phyloP scores from a whole-genome alignment of 495 filamentous ascomycete genomes.

The Pseudomonodictys pantanalensis region DNA sequence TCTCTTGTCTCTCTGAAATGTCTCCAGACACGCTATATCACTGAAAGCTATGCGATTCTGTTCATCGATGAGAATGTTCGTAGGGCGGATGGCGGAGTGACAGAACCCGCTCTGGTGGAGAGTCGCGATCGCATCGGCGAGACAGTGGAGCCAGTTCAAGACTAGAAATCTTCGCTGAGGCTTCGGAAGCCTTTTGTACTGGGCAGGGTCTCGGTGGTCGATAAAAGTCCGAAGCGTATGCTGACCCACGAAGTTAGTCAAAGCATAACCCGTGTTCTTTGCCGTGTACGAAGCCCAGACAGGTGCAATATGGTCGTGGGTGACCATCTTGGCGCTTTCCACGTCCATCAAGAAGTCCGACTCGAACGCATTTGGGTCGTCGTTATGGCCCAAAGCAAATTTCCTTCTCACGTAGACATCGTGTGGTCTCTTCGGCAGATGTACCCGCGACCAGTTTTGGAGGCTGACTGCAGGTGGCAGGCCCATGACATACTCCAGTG shows the following conservation, averaged over 20 bases:
- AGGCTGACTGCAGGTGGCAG: conserved; percentile 52
- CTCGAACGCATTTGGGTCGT: conserved; percentile 45
- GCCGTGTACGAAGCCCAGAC: conserved; percentile 78
- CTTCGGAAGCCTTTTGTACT: conserved; percentile 70
- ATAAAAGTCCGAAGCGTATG: conserved; percentile 76
- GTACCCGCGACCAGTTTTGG: conserved; percentile 65
- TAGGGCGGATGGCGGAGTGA: conserved; percentile 81
- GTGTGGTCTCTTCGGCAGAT: conserved; percentile 57
- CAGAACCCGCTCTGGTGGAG: conserved; percentile 69
- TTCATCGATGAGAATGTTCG: conserved; percentile 71
- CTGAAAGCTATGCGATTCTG: conserved; percentile 70
- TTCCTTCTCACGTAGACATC: conserved; percentile 67
- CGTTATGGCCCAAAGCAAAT: conserved; percentile 59
- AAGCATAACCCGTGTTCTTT: conserved; percentile 66
- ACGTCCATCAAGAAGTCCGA: conserved; percentile 71
- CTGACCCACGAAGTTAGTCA: conserved; percentile 74
- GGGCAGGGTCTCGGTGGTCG: conserved; percentile 48
- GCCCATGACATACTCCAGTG: conserved; percentile 64
- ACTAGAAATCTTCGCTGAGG: conserved; percentile 64
- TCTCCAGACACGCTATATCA: conserved; percentile 65
- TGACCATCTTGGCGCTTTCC: conserved; percentile 57
- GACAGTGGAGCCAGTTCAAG: conserved; percentile 84
- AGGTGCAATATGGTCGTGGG: conserved; percentile 78
- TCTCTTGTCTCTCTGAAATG: conserved; percentile 52
- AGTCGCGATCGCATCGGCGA: conserved; percentile 72